A percentile compares a stretch with the other conserved stretches of the same genome.
Evolutionary conservation across 352 stramenopile species (phyloP).

Genomic region (Pseudoperonospora humuli): DNA sequence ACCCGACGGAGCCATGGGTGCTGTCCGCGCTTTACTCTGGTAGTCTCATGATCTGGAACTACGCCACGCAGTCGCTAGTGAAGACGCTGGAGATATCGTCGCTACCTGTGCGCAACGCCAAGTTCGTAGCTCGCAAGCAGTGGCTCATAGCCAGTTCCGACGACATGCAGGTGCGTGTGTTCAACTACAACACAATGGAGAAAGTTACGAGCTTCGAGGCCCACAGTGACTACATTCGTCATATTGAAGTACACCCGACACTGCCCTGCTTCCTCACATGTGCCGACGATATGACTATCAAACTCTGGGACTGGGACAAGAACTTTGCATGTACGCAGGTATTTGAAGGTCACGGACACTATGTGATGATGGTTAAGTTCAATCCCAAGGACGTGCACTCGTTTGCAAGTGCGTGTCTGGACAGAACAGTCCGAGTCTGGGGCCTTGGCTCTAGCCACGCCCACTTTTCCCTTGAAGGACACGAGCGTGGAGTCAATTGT

Average conservation of each 20-base stretch:
- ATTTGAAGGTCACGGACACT: conserved; percentile 94
- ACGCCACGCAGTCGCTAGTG: conserved; percentile 88
- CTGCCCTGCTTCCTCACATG: conserved; percentile 94
- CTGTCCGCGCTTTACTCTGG: conserved; percentile 96
- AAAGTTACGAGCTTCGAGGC: conserved; percentile 93
- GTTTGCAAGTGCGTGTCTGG: conserved; percentile 96
- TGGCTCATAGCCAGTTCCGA: conserved; percentile 95
- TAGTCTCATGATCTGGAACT: conserved; percentile 99
- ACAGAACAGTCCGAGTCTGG: conserved; percentile 95
- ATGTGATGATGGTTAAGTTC: conserved; percentile 99
- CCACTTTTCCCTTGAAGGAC: conserved; percentile 89
- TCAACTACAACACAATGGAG: conserved; percentile 99
- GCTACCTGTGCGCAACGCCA: conserved; percentile 90
- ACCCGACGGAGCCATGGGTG: conserved; percentile 96
- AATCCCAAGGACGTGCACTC: conserved; percentile 99
- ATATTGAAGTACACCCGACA: conserved; percentile 94
- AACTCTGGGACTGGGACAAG: conserved; percentile 98
- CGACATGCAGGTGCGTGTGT: conserved; percentile 96
- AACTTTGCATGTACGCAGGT: conserved; percentile 70
- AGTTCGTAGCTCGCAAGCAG: conserved; percentile 96
- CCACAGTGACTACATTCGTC: conserved; percentile 98
- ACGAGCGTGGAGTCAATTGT: conserved; percentile 98
- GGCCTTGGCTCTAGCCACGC: conserved; percentile 88
- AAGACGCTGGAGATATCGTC: conserved; percentile 98
- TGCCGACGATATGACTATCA: conserved; percentile 99